Base-by-base conservation (phyloP, 176 grass and related monocot genomes). In the Oryza officinalis region DNA sequence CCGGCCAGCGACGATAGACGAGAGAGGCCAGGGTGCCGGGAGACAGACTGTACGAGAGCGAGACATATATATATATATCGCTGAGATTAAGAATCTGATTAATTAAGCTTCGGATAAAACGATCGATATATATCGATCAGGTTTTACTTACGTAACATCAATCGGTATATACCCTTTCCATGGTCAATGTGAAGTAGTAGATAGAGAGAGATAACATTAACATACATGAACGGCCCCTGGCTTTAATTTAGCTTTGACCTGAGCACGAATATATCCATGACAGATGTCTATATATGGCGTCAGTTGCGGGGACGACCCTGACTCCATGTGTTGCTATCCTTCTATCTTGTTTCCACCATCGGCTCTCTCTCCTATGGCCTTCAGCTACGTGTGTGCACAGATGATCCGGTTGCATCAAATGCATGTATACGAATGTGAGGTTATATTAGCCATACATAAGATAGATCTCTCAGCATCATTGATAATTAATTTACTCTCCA, bases 1-100 rank as follows among this genome's bases (percentile, higher is more conserved):
- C 74, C 80, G 75, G 74, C 74, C 54, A 22, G 54, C 54, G 54
- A 60, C 54, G 67, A 26, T 11, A n/a, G n/a, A n/a, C n/a, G n/a
- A n/a, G 67, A 32, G 67, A 38, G 49, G 49, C 54, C 43, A 74
- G 81, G 31, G 11, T 10, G 15, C 65, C 65, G 20, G 14, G 59
- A 73, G 59, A 74, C 1, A 23, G 13, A 46, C 45, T 47, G 47
- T 18, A 17, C 14, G 47, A 50, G 47, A 13, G 13, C 46, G 13
- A 49, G 5, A 1, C 3, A n/a, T n/a, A n/a, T n/a, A n/a, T n/a
- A n/a, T n/a, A n/a, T n/a, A n/a, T 12, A 15, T 49, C 2, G 27
- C 14, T 50, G 49, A 67, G 43, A 31, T 79, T 49, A 79, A 67
- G 63, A n/a, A 67, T 49, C 47, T 50, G 50, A 18, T 20, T 25